A percentile compares a stretch with the other conserved stretches of the same genome.
These are phyloP conservation scores for Clarkia xantiana DNA, from an alignment of 345 rosid genomes.

Conservation along the genomic window DNA sequence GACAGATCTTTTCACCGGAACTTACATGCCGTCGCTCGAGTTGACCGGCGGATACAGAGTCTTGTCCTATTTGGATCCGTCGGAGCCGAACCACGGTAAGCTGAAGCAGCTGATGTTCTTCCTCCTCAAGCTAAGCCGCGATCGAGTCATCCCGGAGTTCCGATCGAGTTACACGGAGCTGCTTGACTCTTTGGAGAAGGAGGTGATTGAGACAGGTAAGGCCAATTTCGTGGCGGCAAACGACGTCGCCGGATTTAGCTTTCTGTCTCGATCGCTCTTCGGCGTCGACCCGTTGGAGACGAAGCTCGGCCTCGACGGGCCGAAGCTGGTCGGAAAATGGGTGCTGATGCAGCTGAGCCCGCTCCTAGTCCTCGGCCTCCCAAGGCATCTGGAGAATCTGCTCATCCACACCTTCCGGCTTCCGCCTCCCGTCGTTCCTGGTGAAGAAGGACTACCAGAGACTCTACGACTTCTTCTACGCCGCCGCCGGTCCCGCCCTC, in stretches of 20 bases:
- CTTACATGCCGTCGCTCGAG: slow-evolving; percentile 71
- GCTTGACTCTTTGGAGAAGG: slow-evolving; percentile 41
- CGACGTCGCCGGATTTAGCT: slow-evolving; percentile 60
- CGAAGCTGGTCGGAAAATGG: slow-evolving; percentile 51
- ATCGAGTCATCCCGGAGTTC: slow-evolving; percentile 64
- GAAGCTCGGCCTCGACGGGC: slow-evolving; percentile 47
- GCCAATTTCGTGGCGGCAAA: slow-evolving; percentile 27
- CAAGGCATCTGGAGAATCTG: slow-evolving; percentile 33
- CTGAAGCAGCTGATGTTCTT: slow-evolving; percentile 60
- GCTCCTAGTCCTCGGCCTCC: slow-evolving; percentile 41
- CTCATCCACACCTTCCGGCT: slow-evolving; percentile 38
- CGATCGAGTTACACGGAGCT: slow-evolving; percentile 27
- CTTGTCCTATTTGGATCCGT: slow-evolving; percentile 71
- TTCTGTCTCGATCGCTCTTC: slow-evolving; percentile 40
- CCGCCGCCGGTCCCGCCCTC: slow-evolving; percentile 36
- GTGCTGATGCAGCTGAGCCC: slow-evolving; percentile 55
- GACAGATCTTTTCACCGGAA: slow-evolving; percentile 72
- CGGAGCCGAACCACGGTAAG: slow-evolving; percentile 62
- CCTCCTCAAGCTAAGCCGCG: slow-evolving; percentile 41
- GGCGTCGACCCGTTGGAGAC: slow-evolving; percentile 47
- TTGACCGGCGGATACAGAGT: slow-evolving; percentile 82
- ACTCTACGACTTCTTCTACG: slow-evolving; percentile 59
- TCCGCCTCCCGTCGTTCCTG: slow-evolving; percentile 47
- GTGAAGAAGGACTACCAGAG: slow-evolving; percentile 54
- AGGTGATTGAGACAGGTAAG: slow-evolving; percentile 46